phyloP scores from a whole-genome alignment of 2,329 filamentous ascomycete genomes.

The Ophiostoma montium region DNA sequence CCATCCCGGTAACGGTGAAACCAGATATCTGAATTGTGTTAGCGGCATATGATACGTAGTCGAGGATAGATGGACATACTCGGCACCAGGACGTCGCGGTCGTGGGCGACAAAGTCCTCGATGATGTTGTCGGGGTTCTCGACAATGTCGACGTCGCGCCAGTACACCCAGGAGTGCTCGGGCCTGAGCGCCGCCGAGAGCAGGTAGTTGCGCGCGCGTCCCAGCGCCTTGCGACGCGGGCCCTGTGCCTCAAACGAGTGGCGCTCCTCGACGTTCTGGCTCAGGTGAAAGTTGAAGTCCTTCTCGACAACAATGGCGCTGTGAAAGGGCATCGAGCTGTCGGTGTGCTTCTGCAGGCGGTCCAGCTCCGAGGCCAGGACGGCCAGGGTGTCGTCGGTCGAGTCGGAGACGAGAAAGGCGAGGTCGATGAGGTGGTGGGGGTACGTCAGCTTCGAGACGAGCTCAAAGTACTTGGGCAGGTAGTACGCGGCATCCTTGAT shows the following conservation, averaged over 20 bases:
- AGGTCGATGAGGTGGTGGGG: slow-evolving; percentile 92
- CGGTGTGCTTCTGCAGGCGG: slow-evolving; percentile 67
- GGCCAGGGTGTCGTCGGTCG: slow-evolving; percentile 80
- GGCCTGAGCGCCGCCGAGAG: slow-evolving; percentile 72
- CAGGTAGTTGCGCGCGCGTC: slow-evolving; percentile 80
- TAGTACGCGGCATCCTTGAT: slow-evolving; percentile 76
- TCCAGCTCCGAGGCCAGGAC: slow-evolving; percentile 73
- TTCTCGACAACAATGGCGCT: slow-evolving; percentile 81
- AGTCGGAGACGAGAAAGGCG: slow-evolving; percentile 87
- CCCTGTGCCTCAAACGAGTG: slow-evolving; percentile 82
- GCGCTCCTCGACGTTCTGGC: slow-evolving; percentile 67
- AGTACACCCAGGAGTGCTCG: slow-evolving; percentile 97
- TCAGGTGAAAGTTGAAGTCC: slow-evolving; percentile 65
- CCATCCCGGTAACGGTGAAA: slow-evolving; percentile 79
- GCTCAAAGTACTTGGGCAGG: slow-evolving; percentile 83
- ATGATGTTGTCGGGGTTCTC: slow-evolving; percentile 79
- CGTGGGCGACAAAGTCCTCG: slow-evolving; percentile 89
- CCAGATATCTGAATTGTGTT: slow-evolving; percentile 61
- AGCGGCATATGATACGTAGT: not conserved
- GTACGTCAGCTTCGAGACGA: slow-evolving; percentile 79
- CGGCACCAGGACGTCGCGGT: slow-evolving; percentile 83
- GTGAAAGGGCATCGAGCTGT: slow-evolving; percentile 71
- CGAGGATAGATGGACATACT: slow-evolving; percentile 46
- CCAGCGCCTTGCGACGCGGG: slow-evolving; percentile 81
- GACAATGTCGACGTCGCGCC: slow-evolving; percentile 92